Evolutionary conservation across 148 eudicot species (phyloP).

Genomic region (Arbutus unedo): DNA sequence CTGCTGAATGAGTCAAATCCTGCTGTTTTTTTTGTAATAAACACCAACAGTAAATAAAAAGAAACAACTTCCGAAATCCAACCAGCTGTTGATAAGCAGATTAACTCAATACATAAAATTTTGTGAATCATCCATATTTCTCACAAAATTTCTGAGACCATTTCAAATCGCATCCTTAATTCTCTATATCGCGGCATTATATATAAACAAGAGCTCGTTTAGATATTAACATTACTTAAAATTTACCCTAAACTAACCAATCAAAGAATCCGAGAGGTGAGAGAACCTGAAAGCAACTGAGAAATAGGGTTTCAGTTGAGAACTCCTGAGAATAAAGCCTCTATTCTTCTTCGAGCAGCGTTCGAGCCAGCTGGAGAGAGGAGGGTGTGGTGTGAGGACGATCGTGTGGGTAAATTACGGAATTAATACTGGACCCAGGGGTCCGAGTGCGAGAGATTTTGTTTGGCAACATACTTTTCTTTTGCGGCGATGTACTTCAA

Average conservation of each 20-base stretch:
- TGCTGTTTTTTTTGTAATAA: neutral
- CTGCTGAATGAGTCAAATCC: neutral
- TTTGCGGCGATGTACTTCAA: neutral
- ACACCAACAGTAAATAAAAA: neutral
- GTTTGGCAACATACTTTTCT: neutral
- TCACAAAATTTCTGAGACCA: neutral
- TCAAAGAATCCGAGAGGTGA: neutral
- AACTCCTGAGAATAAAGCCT: slow-evolving; percentile 3
- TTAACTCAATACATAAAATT: neutral
- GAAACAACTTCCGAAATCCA: neutral
- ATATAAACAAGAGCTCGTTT: neutral
- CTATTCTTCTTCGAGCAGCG: neutral
- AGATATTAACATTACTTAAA: neutral
- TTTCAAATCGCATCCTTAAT: neutral
- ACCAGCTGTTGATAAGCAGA: neutral
- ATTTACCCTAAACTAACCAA: neutral
- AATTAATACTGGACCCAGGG: neutral
- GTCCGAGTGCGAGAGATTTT: neutral
- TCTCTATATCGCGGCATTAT: neutral
- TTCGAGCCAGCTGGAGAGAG: neutral
- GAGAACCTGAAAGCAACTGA: neutral
- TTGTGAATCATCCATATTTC: neutral
- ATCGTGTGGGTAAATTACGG: neutral
- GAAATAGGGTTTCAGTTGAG: slow-evolving; percentile 16
- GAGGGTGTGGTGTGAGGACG: neutral